Evolutionary conservation across 768 basidiomycete genomes (phyloP), one percentile per base, ranked within the genome.

Genomic region (Naematelia encephala): DNA sequence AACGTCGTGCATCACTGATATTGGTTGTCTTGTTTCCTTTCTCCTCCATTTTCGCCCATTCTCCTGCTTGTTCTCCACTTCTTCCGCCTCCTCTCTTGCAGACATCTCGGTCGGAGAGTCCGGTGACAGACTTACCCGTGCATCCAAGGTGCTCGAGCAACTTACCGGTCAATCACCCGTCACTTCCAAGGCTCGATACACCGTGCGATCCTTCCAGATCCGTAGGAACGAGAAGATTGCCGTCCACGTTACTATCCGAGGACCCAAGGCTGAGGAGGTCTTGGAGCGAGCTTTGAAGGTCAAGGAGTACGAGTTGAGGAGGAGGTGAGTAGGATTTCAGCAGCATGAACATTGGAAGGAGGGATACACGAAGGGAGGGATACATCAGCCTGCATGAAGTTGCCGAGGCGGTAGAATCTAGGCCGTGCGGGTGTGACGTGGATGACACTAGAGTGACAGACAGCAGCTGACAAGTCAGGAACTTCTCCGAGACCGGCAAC

Each of bases 221-320:
- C 89, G 96, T 79, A 90, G 96, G 82, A 99, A 99, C 84, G 94
- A 99, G 82, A 99, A 99, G 85, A 99, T 98, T 78, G 94, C 94
- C 50, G 90, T 90, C 67, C 91, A 93, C 80, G 91, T 93, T 74
- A 99, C 94, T 78, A 96, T 99, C 82, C 90, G 94, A 71, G 94
- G 94, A 26, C 94, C 94, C 69, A 99, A 99, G 82, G 94, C 94
- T 34, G 94, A 98, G 85, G 94, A 99, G 80, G 97, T 98, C 78
- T 83, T 99, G 71, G 94, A 99, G 83, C 90, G 94, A 71, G 94
- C 92, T 47, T 84, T 99, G 79, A 99, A 98, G 81, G 96, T 98
- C 76, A 99, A 99, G 85, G 96, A 99, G 82, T 98, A 99, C 84
- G 96, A 99, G 82, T 82, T 99, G 80, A 85, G 86, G 77, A 89